Percentiles rank a stretch among this genome's conserved stretches.
phyloP scores from a whole-genome alignment of 345 rosid genomes.

The Syzygium aqueum region DNA sequence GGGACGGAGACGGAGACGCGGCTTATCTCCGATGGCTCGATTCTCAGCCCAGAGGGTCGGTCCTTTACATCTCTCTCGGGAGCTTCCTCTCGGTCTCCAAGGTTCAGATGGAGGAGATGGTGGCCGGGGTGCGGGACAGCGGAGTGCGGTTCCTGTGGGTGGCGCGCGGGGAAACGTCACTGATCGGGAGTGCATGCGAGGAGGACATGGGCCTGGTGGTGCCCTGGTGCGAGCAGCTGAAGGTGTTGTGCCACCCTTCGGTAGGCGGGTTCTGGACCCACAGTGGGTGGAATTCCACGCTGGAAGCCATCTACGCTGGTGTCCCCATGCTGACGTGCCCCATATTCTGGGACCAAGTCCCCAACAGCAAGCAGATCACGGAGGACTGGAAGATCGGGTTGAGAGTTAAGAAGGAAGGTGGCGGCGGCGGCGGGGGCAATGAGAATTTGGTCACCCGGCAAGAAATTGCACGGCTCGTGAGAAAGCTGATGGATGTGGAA shows the following conservation, averaged over 20 bases:
- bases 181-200: not conserved
- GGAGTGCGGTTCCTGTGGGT: conserved; percentile 31
- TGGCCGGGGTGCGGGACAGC: conserved; percentile 19
- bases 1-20: not conserved
- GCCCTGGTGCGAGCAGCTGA: conserved; percentile 23
- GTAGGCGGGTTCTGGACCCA: conserved; percentile 23
- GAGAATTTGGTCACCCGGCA: conserved; percentile 5
- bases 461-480: conserved; percentile 8
- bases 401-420: conserved; percentile 11
- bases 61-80: conserved; percentile 34
- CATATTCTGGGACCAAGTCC: conserved; percentile 16
- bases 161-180: conserved; percentile 15
- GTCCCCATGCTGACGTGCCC: conserved; percentile 27
- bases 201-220: conserved; percentile 5
- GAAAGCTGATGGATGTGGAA: conserved; percentile 9
- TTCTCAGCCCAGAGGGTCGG: conserved; percentile 21
- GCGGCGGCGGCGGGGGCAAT: not conserved
- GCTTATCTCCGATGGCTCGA: conserved; percentile 22
- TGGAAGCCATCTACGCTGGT: conserved; percentile 21
- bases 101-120: conserved; percentile 24
- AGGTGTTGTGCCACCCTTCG: conserved; percentile 13
- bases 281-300: conserved; percentile 28
- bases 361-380: conserved; percentile 10
- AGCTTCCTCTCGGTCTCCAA: conserved; percentile 23
- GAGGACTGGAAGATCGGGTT: conserved; percentile 21